Percentiles rank a stretch among this genome's conserved stretches.
Conservation (phyloP, 202 grass and related monocot species). For the Hordeum pubiflorum region DNA sequence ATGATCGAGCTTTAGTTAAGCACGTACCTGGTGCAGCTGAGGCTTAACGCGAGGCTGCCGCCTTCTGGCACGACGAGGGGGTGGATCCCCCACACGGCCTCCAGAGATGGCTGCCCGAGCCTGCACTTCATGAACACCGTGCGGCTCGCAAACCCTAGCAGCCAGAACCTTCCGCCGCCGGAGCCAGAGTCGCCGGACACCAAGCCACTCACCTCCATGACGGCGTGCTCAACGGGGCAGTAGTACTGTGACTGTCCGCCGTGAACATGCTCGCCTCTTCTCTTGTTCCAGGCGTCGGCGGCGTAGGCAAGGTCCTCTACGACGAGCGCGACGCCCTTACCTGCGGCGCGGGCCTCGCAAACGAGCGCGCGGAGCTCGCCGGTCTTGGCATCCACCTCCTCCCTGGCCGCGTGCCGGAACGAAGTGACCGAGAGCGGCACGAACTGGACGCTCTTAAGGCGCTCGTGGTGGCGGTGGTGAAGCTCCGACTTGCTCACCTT, state of each 20-base stretch:
- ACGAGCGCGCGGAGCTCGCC: constrained; percentile 55
- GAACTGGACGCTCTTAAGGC: constrained; percentile 68
- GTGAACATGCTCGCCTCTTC: neutral
- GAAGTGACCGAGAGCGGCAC: constrained; percentile 48
- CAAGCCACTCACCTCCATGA: constrained; percentile 68
- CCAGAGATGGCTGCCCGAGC: constrained; percentile 52
- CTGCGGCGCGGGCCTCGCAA: constrained; percentile 38
- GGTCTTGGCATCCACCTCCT: constrained; percentile 61
- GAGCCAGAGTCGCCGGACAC: constrained; percentile 21
- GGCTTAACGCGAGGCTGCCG: constrained; percentile 37
- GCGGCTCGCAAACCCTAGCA: constrained; percentile 53
- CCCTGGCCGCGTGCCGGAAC: constrained; percentile 38
- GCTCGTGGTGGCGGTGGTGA: constrained; percentile 25
- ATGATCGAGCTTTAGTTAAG: neutral
- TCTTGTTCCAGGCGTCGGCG: constrained; percentile 45
- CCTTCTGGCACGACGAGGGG: constrained; percentile 40
- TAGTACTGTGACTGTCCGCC: constrained; percentile 16
- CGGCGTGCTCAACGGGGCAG: constrained; percentile 70
- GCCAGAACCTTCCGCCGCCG: constrained; percentile 39
- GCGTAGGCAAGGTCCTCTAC: constrained; percentile 67
- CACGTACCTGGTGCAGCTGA: constrained; percentile 40
- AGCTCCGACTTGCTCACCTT: constrained; percentile 63
- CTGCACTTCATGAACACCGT: constrained; percentile 50
- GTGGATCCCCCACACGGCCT: constrained; percentile 59
- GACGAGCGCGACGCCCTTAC: constrained; percentile 61